phyloP scores from a whole-genome alignment of 495 filamentous ascomycete genomes.

The Annulohypoxylon maeteangense region DNA sequence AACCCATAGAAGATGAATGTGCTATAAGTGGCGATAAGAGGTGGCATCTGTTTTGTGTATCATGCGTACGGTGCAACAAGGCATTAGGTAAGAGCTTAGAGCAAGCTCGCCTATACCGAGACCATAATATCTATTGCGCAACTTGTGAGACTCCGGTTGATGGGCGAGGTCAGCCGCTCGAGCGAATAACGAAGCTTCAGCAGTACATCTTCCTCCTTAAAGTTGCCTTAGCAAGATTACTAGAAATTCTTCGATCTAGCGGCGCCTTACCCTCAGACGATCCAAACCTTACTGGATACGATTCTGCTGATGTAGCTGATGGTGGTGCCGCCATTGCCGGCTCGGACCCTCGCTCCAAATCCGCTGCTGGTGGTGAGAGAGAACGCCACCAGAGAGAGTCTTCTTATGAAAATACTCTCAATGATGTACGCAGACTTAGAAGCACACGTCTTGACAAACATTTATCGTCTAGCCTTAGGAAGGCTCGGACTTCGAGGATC shows the following conservation, averaged over 20 bases:
- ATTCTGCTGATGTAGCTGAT: constrained; percentile 68
- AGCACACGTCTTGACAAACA: constrained; percentile 95
- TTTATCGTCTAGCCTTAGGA: constrained; percentile 88
- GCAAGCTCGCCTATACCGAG: constrained; percentile 73
- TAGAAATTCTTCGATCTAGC: constrained; percentile 84
- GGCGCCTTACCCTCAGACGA: constrained; percentile 86
- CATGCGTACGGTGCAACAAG: constrained; percentile 77
- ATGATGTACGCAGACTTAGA: constrained; percentile 88
- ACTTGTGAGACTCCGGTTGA: constrained; percentile 62
- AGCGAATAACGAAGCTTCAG: constrained; percentile 80
- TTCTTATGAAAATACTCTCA: constrained; percentile 94
- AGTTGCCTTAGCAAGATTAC: constrained; percentile 88
- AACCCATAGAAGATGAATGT: constrained; percentile 95
- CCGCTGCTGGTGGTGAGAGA: constrained; percentile 71
- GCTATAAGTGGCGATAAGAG: constrained; percentile 73
- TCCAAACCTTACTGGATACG: constrained; percentile 72
- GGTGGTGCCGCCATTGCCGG: constrained; percentile 61
- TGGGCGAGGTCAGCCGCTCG: constrained; percentile 54
- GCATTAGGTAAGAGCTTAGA: constrained; percentile 72
- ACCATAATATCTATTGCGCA: constrained; percentile 73
- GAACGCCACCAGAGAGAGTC: constrained; percentile 70
- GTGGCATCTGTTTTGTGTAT: constrained; percentile 85
- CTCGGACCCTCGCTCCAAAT: constrained; percentile 76
- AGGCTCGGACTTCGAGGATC: constrained; percentile 88
- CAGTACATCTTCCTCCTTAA: constrained; percentile 94